Percentiles rank a stretch among this genome's conserved stretches.
Evolutionary conservation across 2,329 filamentous ascomycete species (phyloP).

Genomic region (Neopestalotiopsis sp.): DNA sequence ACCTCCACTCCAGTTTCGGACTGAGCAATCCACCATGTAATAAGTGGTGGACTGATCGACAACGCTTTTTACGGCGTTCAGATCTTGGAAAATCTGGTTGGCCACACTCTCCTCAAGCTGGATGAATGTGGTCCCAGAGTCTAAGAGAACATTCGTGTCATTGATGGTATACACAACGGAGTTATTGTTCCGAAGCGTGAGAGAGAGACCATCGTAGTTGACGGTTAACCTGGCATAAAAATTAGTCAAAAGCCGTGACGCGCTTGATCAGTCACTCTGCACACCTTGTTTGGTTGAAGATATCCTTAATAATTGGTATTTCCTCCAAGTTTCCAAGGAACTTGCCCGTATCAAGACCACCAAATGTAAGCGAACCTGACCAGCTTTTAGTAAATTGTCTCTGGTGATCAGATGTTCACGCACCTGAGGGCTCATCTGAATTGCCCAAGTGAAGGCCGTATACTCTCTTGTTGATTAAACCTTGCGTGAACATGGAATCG

Average conservation of each 20-base stretch:
- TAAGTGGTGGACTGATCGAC: neutral
- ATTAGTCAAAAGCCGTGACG: neutral
- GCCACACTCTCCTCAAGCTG: neutral
- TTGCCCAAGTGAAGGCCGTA: conserved; percentile 4
- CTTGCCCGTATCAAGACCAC: neutral
- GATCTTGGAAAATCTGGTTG: neutral
- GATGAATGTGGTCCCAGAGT: conserved; percentile 5
- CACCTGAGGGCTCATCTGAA: neutral
- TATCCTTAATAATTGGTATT: neutral
- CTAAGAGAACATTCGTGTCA: conserved; percentile 4
- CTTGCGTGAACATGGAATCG: neutral
- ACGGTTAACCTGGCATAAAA: neutral
- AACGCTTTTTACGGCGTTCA: neutral
- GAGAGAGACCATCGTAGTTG: neutral
- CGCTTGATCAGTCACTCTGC: neutral
- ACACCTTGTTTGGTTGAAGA: neutral
- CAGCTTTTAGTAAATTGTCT: neutral
- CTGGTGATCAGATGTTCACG: neutral
- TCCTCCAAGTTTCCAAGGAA: neutral
- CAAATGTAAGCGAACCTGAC: neutral
- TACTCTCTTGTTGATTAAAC: neutral
- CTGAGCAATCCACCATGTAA: neutral
- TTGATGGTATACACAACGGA: neutral
- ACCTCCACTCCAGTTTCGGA: neutral
- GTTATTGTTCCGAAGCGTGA: neutral